Evolutionary conservation across 495 filamentous ascomycete genomes (phyloP).

Genomic region (Penicillium argentinense): DNA sequence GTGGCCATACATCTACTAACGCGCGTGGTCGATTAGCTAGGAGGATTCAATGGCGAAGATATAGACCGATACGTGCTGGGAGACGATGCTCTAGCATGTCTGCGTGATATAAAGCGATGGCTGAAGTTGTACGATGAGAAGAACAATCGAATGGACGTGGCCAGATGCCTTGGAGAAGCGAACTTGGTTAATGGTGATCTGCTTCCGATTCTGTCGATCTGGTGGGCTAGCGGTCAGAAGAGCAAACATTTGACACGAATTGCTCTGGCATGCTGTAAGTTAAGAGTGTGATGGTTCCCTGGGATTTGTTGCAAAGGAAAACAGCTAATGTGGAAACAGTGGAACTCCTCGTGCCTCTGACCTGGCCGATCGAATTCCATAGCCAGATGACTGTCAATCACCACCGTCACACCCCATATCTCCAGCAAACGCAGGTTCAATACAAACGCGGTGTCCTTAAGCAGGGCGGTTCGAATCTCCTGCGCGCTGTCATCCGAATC

Average conservation of each 20-base stretch:
- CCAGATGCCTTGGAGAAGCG: conserved; percentile 85
- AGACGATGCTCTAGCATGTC: conserved; percentile 87
- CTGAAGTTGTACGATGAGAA: conserved; percentile 93
- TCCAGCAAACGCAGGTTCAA: conserved; percentile 79
- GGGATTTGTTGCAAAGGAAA: background rate
- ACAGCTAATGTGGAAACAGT: conserved; percentile 43
- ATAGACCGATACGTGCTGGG: conserved; percentile 84
- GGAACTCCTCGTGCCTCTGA: conserved; percentile 90
- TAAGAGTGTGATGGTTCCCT: background rate
- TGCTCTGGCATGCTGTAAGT: conserved; percentile 73
- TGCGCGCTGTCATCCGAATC: conserved; percentile 74
- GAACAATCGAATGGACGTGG: conserved; percentile 91
- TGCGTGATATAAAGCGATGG: conserved; percentile 93
- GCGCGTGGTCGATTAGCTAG: conserved; percentile 58
- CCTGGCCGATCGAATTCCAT: conserved; percentile 88
- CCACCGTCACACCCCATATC: conserved; percentile 81
- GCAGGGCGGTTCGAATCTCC: conserved; percentile 69
- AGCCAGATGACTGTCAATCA: conserved; percentile 88
- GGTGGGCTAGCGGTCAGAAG: conserved; percentile 64
- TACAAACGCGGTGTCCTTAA: conserved; percentile 91
- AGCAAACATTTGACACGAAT: conserved; percentile 75
- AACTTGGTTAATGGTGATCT: conserved; percentile 91
- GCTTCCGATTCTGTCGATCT: conserved; percentile 80
- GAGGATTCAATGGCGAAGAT: conserved; percentile 78
- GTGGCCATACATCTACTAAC: conserved; percentile 22